Conservation (phyloP, 148 eudicot species). For the Amaranthus hypochondriacus region DNA sequence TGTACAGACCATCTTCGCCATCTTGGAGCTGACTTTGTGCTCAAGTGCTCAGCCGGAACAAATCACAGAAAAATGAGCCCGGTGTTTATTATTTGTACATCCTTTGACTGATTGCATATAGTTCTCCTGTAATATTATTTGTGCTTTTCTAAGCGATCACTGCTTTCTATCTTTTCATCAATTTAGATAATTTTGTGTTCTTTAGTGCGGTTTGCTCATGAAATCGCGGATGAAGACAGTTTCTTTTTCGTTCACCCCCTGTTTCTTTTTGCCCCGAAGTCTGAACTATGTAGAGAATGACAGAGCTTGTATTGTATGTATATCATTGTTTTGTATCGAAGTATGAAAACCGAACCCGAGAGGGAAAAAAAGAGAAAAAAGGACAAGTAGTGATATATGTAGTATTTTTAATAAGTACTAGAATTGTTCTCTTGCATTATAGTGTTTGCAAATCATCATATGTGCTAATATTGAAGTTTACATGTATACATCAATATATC, state of each 20-base stretch:
- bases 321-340: slow-evolving; percentile 22
- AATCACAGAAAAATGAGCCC: slow-evolving; percentile 6
- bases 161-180: slow-evolving; percentile 15
- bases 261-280: slow-evolving; percentile 9
- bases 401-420: slow-evolving; percentile 7
- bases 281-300: slow-evolving; percentile 14
- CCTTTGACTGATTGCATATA: slow-evolving; percentile 42
- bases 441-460: not conserved
- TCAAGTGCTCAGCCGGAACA: slow-evolving; percentile 3
- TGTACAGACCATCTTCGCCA: slow-evolving; percentile 73
- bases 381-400: slow-evolving; percentile 3
- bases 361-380: not conserved
- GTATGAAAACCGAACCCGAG: slow-evolving; percentile 4
- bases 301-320: slow-evolving; percentile 28
- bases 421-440: not conserved
- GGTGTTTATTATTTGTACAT: slow-evolving; percentile 41
- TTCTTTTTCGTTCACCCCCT: not conserved
- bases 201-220: slow-evolving; percentile 15
- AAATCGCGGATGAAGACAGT: slow-evolving; percentile 4
- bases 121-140: slow-evolving; percentile 22
- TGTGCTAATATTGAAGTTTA: not conserved
- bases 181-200: slow-evolving; percentile 15
- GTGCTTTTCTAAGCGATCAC: slow-evolving; percentile 9
- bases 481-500: no score
- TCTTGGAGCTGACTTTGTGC: slow-evolving; percentile 61